Evolutionary conservation across 169 alveolate genomes (phyloP), one percentile per base, ranked within the genome.

Genomic region (Plasmodium adleri): DNA sequence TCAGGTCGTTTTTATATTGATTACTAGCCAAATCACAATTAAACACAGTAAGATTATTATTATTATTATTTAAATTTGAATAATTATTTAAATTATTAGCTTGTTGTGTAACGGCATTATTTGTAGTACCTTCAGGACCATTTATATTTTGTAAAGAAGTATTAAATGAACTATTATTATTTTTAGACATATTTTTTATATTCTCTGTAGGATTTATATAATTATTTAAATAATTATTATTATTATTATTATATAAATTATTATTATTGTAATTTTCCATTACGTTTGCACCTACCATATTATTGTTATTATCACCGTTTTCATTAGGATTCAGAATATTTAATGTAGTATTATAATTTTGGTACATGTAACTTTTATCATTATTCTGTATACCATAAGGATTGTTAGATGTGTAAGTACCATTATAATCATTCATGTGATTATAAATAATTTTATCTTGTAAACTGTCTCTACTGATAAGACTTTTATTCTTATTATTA

Each of bases 101-200:
- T 22, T 15, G 62, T 24, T 8, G 28, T n/a, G 64, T 0, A 20
- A 70, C 52, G 56, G 64, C 9, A 47, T 70, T 70, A 15, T 70
- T n/a, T 70, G 49, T 39, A 5, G 47, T 39, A 39, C 47, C 47
- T 39, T 39, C 47, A 39, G 7, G 47, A 39, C 47, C 76, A 70
- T 52, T 70, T 15, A 70, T 1, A 17, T 39, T 45, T 12, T 70
- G 76, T 28, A 70, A 13, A n/a, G 39, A 54, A 13, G 54, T 49
- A 59, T 24, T 52, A 72, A 12, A 49, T 72, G 64, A 17, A 67
- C 20, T 32, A 39, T 72, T 72, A 59, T 59, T 72, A 24, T 70
- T 47, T 15, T 72, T 24, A n/a, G 62, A 6, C 56, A n/a, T 28
- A 50, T 52, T 58, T 20, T 20, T 70, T 49, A 26, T 50, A 24